Conservation (phyloP, 2,329 filamentous ascomycete genomes). For the Grosmannia penicillata region DNA sequence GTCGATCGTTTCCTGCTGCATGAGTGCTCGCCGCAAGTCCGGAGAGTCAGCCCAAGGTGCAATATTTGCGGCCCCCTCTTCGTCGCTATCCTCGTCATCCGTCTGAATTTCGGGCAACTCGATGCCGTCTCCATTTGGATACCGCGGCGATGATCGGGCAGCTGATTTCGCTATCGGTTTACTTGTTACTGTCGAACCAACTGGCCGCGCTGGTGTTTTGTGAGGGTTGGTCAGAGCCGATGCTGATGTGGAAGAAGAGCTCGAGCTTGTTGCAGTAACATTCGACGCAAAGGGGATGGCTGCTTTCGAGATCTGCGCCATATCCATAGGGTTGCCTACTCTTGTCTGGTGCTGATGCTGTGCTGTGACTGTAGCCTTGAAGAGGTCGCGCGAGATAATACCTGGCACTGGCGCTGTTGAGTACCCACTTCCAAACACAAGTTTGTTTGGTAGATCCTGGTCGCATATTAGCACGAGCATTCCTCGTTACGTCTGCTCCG, state of each 20-base stretch:
- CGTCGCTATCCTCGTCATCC: conserved; percentile 64
- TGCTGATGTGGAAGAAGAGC: conserved; percentile 13
- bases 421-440: conserved; percentile 46
- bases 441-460: conserved; percentile 47
- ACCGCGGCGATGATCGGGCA: conserved; percentile 61
- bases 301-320: conserved; percentile 78
- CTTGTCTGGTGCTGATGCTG: conserved; percentile 54
- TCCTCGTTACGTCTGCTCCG: background rate
- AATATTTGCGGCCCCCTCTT: conserved; percentile 38
- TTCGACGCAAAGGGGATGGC: conserved; percentile 77
- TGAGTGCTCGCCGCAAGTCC: conserved; percentile 59
- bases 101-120: conserved; percentile 91
- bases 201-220: conserved; percentile 55
- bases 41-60: conserved; percentile 85
- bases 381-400: conserved; percentile 38
- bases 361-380: conserved; percentile 49
- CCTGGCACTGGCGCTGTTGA: conserved; percentile 42
- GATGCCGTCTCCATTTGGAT: conserved; percentile 79
- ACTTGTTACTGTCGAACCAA: conserved; percentile 17
- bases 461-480: background rate
- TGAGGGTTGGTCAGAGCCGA: conserved; percentile 18
- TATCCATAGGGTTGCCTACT: conserved; percentile 57
- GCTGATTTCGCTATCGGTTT: conserved; percentile 45
- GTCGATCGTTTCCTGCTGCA: conserved; percentile 73
- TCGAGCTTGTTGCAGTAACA: conserved; percentile 28